Evolutionary conservation across 2,329 filamentous ascomycete genomes (phyloP).

Genomic region (Sphaceloma murrayae): DNA sequence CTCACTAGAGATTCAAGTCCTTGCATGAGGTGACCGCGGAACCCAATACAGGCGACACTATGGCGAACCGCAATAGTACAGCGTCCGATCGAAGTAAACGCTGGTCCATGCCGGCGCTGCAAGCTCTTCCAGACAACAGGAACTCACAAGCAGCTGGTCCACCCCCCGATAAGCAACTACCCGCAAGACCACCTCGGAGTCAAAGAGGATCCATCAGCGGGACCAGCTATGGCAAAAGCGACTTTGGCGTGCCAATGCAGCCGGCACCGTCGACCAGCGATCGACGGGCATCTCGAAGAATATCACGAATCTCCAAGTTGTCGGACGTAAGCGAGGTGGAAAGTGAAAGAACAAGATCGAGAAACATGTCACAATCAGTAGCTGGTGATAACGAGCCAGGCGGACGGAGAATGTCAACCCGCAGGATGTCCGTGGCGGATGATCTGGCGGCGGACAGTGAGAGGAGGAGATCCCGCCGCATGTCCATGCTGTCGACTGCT

Average conservation of each 20-base stretch:
- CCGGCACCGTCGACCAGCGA: slow-evolving; percentile 10
- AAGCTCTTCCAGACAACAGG: slow-evolving; percentile 8
- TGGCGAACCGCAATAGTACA: slow-evolving; percentile 14
- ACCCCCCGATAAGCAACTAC: slow-evolving; percentile 1
- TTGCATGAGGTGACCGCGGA: neutral
- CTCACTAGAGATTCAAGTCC: slow-evolving; percentile 5
- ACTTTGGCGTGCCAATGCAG: slow-evolving; percentile 9
- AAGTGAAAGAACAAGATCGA: slow-evolving; percentile 14
- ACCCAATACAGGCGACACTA: neutral
- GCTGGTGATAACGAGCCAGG: neutral
- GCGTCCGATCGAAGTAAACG: slow-evolving; percentile 11
- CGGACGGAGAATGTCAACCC: slow-evolving; percentile 4
- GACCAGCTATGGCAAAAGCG: slow-evolving; percentile 15
- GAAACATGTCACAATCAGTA: slow-evolving; percentile 13
- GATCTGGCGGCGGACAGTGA: slow-evolving; percentile 11
- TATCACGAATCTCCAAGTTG: slow-evolving; percentile 15
- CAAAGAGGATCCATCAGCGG: slow-evolving; percentile 12
- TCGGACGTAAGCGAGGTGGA: slow-evolving; percentile 16
- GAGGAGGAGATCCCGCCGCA: slow-evolving; percentile 13
- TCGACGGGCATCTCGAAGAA: slow-evolving; percentile 8
- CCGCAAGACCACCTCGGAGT: neutral
- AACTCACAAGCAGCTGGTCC: slow-evolving; percentile 4
- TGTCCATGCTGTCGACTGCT: slow-evolving; percentile 14
- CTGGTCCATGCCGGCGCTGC: slow-evolving; percentile 16
- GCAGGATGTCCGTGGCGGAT: slow-evolving; percentile 15